phyloP scores from a whole-genome alignment of 1,139 yeast genomes.

The Blastobotrys capitulatus region DNA sequence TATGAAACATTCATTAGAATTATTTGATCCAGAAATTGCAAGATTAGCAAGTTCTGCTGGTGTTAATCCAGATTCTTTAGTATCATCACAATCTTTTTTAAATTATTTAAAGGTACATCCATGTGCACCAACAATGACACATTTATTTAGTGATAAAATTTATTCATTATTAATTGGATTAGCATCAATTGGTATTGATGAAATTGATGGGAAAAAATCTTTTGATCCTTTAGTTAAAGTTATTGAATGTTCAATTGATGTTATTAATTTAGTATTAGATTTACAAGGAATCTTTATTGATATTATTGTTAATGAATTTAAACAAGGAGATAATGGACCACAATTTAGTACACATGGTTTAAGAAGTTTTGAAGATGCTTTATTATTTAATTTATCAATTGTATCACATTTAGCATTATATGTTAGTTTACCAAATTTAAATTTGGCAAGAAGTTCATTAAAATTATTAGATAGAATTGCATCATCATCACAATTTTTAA shows the following conservation, averaged over 20 bases:
- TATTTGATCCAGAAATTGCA: slow-evolving; percentile 61
- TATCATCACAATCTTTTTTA: slow-evolving; percentile 38
- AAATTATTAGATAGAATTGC: slow-evolving; percentile 50
- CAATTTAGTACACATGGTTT: slow-evolving; percentile 58
- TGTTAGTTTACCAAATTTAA: slow-evolving; percentile 50
- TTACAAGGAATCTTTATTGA: slow-evolving; percentile 43
- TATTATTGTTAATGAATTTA: slow-evolving; percentile 23
- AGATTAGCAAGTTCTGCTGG: slow-evolving; percentile 43
- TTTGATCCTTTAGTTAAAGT: slow-evolving; percentile 31
- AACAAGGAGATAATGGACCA: slow-evolving; percentile 14
- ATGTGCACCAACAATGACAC: slow-evolving; percentile 58
- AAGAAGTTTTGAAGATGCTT: slow-evolving; percentile 61
- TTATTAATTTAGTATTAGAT: slow-evolving; percentile 47
- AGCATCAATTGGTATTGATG: slow-evolving; percentile 53
- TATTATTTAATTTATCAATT: slow-evolving; percentile 60
- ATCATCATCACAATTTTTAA: slow-evolving; percentile 44
- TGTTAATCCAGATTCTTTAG: slow-evolving; percentile 47
- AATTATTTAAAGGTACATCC: slow-evolving; percentile 54
- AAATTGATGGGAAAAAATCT: slow-evolving; percentile 39
- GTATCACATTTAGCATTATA: slow-evolving; percentile 68
- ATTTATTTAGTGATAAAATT: slow-evolving; percentile 53
- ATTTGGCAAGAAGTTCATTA: slow-evolving; percentile 51
- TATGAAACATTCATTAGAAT: slow-evolving; percentile 47
- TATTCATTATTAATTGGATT: slow-evolving; percentile 52
- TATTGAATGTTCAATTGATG: slow-evolving; percentile 35